Conservation (phyloP, 352 stramenopile genomes). For the Bremia lactucae region DNA sequence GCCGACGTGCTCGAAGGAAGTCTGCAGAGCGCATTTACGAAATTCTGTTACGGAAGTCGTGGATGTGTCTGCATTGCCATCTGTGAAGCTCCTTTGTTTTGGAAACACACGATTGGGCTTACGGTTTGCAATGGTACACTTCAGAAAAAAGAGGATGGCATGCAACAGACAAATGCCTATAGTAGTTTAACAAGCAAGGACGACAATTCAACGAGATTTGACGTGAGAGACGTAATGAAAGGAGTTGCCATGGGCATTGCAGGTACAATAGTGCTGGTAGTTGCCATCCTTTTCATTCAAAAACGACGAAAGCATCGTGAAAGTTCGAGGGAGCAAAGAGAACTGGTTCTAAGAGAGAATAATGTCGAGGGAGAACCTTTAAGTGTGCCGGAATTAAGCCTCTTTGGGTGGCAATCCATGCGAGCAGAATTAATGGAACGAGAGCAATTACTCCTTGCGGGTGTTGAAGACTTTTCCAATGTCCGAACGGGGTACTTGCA, state of each 20-base stretch:
- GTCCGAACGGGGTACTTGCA: slow-evolving; percentile 35
- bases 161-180: slow-evolving; percentile 18
- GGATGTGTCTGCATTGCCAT: slow-evolving; percentile 31
- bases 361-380: slow-evolving; percentile 4
- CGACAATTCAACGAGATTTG: too few relatives aligned
- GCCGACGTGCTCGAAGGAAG: slow-evolving; percentile 20
- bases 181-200: slow-evolving; percentile 4
- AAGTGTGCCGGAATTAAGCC: slow-evolving; percentile 22
- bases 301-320: not conserved
- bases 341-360: slow-evolving; percentile 2
- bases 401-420: slow-evolving; percentile 47
- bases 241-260: too few relatives aligned
- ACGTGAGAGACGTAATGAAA: too few relatives aligned
- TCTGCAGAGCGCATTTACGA: slow-evolving; percentile 25
- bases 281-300: too few relatives aligned
- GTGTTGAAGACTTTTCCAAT: slow-evolving; percentile 34
- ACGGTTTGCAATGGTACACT: slow-evolving; percentile 22
- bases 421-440: slow-evolving; percentile 36
- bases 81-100: slow-evolving; percentile 30
- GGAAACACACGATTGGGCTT: slow-evolving; percentile 18
- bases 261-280: too few relatives aligned
- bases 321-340: slow-evolving; percentile 1
- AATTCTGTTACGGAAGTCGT: slow-evolving; percentile 25
- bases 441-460: slow-evolving; percentile 31
- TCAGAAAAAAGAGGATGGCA: slow-evolving; percentile 13